Percentiles rank a stretch among this genome's conserved stretches.
These are phyloP conservation scores for Penicillium sp. DNA, from an alignment of 2,329 filamentous ascomycete species.

Conservation along the genomic window DNA sequence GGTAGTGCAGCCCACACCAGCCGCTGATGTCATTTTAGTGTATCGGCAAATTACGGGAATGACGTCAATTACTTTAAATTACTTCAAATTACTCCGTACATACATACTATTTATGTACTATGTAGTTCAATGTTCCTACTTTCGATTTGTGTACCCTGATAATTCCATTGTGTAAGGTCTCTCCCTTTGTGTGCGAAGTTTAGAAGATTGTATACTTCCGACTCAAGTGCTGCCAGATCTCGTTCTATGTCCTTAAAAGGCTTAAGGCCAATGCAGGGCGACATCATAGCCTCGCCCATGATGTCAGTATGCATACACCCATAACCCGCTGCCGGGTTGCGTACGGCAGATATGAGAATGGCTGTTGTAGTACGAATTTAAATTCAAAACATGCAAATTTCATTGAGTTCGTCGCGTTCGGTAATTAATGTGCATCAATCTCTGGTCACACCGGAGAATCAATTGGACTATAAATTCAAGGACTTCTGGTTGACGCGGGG, in stretches of 20 bases:
- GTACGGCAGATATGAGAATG: neutral
- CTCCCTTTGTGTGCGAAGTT: neutral
- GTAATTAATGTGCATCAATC: neutral
- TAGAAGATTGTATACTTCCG: neutral
- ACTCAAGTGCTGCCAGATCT: neutral
- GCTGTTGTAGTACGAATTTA: neutral
- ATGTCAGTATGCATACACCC: neutral
- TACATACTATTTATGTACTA: no score
- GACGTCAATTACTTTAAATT: neutral
- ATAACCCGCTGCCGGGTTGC: neutral
- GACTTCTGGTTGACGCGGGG: neutral
- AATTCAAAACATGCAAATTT: neutral
- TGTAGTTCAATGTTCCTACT: neutral
- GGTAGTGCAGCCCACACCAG: constrained; percentile 3
- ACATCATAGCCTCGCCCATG: neutral
- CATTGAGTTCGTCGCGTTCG: neutral
- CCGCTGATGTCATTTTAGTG: constrained; percentile 24
- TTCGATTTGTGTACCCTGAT: neutral
- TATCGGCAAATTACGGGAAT: neutral
- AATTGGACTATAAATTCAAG: neutral
- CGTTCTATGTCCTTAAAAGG: neutral
- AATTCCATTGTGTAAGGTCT: neutral
- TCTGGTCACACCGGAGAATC: neutral
- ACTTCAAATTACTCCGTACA: neutral
- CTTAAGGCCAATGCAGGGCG: neutral